Base-by-base conservation (phyloP, 106 monocot genomes). In the Amphibolis antarctica region DNA sequence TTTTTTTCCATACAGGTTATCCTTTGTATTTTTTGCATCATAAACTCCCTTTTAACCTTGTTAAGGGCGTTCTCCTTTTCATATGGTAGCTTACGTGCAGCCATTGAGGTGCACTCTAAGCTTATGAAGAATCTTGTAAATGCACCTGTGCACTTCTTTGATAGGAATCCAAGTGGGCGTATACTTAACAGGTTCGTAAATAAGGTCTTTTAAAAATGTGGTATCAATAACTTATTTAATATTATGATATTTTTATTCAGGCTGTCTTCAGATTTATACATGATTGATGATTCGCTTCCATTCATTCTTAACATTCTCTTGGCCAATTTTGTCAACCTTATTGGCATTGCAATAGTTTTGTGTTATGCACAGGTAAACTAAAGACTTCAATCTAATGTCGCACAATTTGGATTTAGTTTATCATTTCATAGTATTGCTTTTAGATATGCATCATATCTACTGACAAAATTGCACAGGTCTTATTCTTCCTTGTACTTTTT, bases 231-330 rank as follows among this genome's bases (percentile, higher is more conserved):
- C 56, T 64, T 60, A 31, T 23, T 24, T 6, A 1, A 36, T 36
- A 18, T 17, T 36, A 18, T 30, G 10, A 52, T 25, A 12, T 54
- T 15, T 42, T 67, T 18, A 55, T 82, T 56, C 84, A 98, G 96
- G 71, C 83, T 98, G 61, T 98, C 96, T 12, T 98, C 96, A 50
- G 96, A 98, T 82, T 51, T 98, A 4, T 98, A 98, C 75, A 85
- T 78, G 30, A 81, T 98, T 77, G 96, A 98, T 79, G 96, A 98
- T 74, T 84, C 90, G 43, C 96, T 98, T 79, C 96, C 96, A 63
- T 98, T 90, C 79, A 98, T 98, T 74, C 81, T 98, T 55, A 98
- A 98, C 71, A 98, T 98, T 71, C 82, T 98, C 18, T 61, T 91
- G 61, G 86, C 86, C n/a, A 86, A 91, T 50, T 80, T 98, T 61